A percentile compares a stretch with the other conserved stretches of the same genome.
These are phyloP conservation scores for Wilhelminamyces savonicus DNA, from an alignment of 805 yeast species.

Conservation along the genomic window DNA sequence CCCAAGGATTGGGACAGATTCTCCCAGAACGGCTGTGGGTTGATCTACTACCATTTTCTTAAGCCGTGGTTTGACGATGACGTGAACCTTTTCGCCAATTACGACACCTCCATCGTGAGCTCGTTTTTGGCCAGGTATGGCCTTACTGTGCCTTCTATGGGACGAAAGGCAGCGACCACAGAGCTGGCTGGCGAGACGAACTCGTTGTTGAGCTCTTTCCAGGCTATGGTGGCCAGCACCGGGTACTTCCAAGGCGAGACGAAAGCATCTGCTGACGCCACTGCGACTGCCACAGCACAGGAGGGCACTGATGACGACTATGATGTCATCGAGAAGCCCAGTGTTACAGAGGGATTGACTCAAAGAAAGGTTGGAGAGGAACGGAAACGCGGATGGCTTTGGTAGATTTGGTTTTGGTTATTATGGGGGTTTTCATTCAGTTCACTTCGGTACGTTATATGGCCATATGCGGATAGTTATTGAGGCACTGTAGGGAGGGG, in stretches of 20 bases:
- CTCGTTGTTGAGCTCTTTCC: no score
- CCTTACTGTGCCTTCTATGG: no score
- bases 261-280: no score
- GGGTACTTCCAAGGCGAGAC: no score
- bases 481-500: no score
- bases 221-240: no score
- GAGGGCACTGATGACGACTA: conserved; percentile 25
- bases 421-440: background rate
- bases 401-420: conserved; percentile 3
- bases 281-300: background rate
- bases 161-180: no score
- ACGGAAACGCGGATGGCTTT: conserved; percentile 12
- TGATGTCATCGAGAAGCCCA: conserved; percentile 37
- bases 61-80: conserved; percentile 24
- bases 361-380: conserved; percentile 5
- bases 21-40: conserved; percentile 26
- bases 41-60: conserved; percentile 18
- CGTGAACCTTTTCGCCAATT: conserved; percentile 3
- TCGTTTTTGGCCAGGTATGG: no score
- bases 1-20: conserved; percentile 22
- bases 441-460: background rate
- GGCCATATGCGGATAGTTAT: no score
- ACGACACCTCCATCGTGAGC: no score
- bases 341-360: conserved; percentile 2
- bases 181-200: no score